These are phyloP conservation scores for Fusarium newnesense DNA, from an alignment of 2,329 filamentous ascomycete species.

Conservation along the genomic window DNA sequence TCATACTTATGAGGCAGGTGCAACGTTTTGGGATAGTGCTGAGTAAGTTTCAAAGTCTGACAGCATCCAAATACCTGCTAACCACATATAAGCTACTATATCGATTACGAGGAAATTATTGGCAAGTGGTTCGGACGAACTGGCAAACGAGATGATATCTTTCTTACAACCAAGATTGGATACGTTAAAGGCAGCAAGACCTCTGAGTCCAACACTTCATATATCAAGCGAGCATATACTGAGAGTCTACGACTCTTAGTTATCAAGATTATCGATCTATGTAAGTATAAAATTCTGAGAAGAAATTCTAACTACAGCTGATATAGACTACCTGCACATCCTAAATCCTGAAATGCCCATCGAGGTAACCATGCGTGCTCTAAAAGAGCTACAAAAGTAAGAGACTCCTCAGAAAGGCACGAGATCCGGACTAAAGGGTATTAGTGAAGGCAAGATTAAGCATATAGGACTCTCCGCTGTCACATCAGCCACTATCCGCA, in stretches of 20 bases:
- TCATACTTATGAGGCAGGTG: slow-evolving; percentile 56
- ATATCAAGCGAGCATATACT: slow-evolving; percentile 33
- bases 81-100: slow-evolving; percentile 48
- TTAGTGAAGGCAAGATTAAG: slow-evolving; percentile 63
- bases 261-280: slow-evolving; percentile 62
- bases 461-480: slow-evolving; percentile 63
- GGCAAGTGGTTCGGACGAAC: slow-evolving; percentile 60
- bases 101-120: slow-evolving; percentile 57
- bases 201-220: slow-evolving; percentile 1
- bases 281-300: not conserved
- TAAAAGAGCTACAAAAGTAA: slow-evolving; percentile 55
- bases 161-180: slow-evolving; percentile 53
- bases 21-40: slow-evolving; percentile 59
- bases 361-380: slow-evolving; percentile 58
- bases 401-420: not conserved
- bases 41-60: slow-evolving; percentile 38
- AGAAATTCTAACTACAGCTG: not conserved
- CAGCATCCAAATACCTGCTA: not conserved
- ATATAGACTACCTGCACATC: slow-evolving; percentile 57
- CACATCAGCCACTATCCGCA: slow-evolving; percentile 58
- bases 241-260: slow-evolving; percentile 51
- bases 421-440: not conserved
- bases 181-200: slow-evolving; percentile 20
- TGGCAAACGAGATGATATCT: slow-evolving; percentile 55
- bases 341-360: slow-evolving; percentile 55